phyloP scores from a whole-genome alignment of 768 basidiomycete species.

The Suillus subluteus region DNA sequence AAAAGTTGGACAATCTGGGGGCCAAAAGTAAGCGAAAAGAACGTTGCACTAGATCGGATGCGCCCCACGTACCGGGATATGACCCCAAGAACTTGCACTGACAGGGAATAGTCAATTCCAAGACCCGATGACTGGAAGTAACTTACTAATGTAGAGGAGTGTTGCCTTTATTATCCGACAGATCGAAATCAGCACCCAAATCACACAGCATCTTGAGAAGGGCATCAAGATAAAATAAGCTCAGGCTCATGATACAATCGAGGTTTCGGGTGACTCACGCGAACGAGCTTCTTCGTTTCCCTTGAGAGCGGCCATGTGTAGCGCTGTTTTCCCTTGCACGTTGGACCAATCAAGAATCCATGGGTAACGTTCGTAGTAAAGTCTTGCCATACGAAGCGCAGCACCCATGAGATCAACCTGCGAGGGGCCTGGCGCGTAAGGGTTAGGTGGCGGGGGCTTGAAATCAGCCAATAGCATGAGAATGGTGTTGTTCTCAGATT shows the following conservation, averaged over 20 bases:
- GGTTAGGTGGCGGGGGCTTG: conserved; percentile 52
- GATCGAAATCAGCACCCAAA: conserved; percentile 85
- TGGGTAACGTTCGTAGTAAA: conserved; percentile 86
- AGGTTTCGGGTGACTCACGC: conserved; percentile 52
- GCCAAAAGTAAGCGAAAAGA: conserved; percentile 18
- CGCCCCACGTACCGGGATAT: conserved; percentile 63
- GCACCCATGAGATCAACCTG: conserved; percentile 71
- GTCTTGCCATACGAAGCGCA: conserved; percentile 80
- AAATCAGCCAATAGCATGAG: conserved; percentile 91
- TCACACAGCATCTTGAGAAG: conserved; percentile 82
- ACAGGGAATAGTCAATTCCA: conserved; percentile 16
- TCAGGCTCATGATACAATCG: conserved; percentile 13
- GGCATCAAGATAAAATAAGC: conserved; percentile 20
- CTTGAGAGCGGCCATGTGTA: conserved; percentile 85
- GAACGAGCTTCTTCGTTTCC: conserved; percentile 90
- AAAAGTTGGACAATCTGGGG: conserved; percentile 78
- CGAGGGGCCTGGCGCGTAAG: conserved; percentile 49
- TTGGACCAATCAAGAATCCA: conserved; percentile 94
- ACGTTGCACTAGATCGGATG: conserved; percentile 10
- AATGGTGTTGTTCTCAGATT: conserved; percentile 90
- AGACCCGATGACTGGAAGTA: conserved; percentile 6
- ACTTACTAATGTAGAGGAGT: conserved; percentile 92
- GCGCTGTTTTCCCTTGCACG: conserved; percentile 83
- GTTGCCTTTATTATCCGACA: conserved; percentile 91
- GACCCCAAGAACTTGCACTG: conserved; percentile 89